Base-by-base conservation (phyloP, 306 rosid species). In the Cucumis hystrix region DNA sequence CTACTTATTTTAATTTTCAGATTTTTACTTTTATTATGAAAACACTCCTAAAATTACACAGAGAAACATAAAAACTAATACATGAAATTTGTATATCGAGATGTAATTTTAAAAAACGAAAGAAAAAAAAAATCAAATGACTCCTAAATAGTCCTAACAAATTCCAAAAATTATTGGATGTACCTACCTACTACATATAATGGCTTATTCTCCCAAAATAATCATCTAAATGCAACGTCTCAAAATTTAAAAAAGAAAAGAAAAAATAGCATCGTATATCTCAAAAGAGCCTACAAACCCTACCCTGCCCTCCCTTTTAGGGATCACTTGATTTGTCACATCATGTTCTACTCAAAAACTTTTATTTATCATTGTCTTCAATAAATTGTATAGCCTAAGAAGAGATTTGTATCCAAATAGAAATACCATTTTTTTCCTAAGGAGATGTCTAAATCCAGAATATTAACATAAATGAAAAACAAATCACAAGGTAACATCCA, bases 211-310 rank as follows among this genome's bases (percentile, higher is more conserved):
- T 63, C 70, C 17, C 33, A 3, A 15, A 63, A 63, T 63, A 63
- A 63, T 63, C 43, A 63, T 63, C 70, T 63, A 63, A 63, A 63
- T 63, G 70, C 70, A 63, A 33, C 70, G 70, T 63, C 70, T 63
- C 70, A 10, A 35, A 63, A 16, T 28, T 23, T 23, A 0, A 23
- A 0, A 23, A 23, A 23, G 25, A 23, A 23, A 28, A n/a, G n/a
- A 33, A 28, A 63, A 64, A 35, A 64, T 63, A 63, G 69, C 45
- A 4, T 66, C 2, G 51, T 66, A 18, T 39, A 39, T 66, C 10
- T 9, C 9, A 37, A 30, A 62, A 14, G 40, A 62, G 15, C 68
- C 68, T 62, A 30, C 37, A 28, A 30, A 6, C 68, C 68, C 68
- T 62, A 62, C 68, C 68, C 6, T 62, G 68, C 41, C 68, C 68